These are phyloP conservation scores for Candida germanica DNA, from an alignment of 805 yeast genomes.

Conservation along the genomic window DNA sequence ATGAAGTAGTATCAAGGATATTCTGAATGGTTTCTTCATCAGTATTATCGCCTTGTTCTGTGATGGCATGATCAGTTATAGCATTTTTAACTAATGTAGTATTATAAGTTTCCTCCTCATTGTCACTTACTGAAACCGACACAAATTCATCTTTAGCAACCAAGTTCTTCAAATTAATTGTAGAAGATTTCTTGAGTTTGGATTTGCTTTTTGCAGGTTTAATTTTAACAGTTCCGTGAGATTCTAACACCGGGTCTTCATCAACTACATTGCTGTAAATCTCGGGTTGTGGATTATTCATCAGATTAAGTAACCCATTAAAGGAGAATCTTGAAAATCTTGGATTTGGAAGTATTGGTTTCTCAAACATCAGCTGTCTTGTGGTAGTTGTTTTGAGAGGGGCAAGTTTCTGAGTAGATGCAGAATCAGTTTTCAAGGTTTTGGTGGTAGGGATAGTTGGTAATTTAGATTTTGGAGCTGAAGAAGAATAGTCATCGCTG, in stretches of 20 bases:
- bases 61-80: too few species aligned
- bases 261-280: conserved; percentile 6
- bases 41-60: conserved; percentile 4
- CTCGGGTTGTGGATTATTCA: conserved; percentile 10
- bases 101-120: conserved; percentile 11
- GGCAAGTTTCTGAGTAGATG: background rate
- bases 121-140: conserved; percentile 18
- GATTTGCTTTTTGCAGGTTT: conserved; percentile 3
- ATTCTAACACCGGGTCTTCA: too few species aligned
- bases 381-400: conserved; percentile 1
- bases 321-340: conserved; percentile 42
- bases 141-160: conserved; percentile 22
- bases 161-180: conserved; percentile 27
- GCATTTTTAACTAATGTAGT: conserved; percentile 13
- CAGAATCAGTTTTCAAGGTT: background rate
- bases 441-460: background rate
- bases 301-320: conserved; percentile 29
- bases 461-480: background rate
- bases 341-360: conserved; percentile 39
- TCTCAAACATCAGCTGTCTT: conserved; percentile 3
- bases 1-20: conserved; percentile 10
- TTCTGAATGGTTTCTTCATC: conserved; percentile 1
- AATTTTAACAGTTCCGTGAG: background rate
- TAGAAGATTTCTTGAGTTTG: conserved; percentile 19
- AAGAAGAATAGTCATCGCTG: conserved; percentile 1